A percentile compares a stretch with the other conserved stretches of the same genome.
phyloP scores from a whole-genome alignment of 2,329 filamentous ascomycete genomes.

The Pseudocercospora musae region DNA sequence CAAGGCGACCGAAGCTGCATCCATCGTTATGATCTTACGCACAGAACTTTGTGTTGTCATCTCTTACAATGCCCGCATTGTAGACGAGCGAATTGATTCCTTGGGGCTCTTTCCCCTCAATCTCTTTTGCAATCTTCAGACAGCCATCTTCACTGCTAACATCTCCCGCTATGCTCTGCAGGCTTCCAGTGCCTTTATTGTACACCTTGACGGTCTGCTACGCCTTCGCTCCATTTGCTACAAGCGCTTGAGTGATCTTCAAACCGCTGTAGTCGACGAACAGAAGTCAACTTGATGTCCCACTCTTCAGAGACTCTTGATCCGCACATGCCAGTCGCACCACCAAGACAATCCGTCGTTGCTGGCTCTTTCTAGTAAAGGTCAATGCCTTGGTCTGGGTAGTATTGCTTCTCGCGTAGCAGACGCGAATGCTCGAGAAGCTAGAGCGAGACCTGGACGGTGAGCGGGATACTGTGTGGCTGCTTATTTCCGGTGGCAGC shows the following conservation, averaged over 20 bases:
- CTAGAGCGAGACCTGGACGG: not conserved
- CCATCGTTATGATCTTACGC: conserved; percentile 2
- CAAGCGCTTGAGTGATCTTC: conserved; percentile 48
- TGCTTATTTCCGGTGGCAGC: too few species aligned
- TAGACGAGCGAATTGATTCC: conserved; percentile 54
- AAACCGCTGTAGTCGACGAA: conserved; percentile 32
- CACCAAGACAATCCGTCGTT: conserved; percentile 45
- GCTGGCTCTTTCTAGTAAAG: conserved; percentile 31
- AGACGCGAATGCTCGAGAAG: not conserved
- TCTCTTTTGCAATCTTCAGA: conserved; percentile 41
- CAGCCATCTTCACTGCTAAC: conserved; percentile 51
- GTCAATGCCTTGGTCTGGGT: not conserved
- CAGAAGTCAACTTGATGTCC: not conserved
- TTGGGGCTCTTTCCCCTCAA: conserved; percentile 45
- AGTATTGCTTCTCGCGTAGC: not conserved
- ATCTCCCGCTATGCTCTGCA: conserved; percentile 43
- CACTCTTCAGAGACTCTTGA: not conserved
- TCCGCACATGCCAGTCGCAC: conserved; percentile 41
- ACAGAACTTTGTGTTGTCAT: conserved; percentile 51
- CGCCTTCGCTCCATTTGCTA: conserved; percentile 48
- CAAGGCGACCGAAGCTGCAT: not conserved
- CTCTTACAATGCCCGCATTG: conserved; percentile 42
- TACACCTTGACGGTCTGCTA: conserved; percentile 49
- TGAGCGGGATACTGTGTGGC: not conserved
- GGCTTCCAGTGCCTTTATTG: conserved; percentile 43